Conservation (phyloP, 2,329 filamentous ascomycete genomes). For the Cladosporium sp. region DNA sequence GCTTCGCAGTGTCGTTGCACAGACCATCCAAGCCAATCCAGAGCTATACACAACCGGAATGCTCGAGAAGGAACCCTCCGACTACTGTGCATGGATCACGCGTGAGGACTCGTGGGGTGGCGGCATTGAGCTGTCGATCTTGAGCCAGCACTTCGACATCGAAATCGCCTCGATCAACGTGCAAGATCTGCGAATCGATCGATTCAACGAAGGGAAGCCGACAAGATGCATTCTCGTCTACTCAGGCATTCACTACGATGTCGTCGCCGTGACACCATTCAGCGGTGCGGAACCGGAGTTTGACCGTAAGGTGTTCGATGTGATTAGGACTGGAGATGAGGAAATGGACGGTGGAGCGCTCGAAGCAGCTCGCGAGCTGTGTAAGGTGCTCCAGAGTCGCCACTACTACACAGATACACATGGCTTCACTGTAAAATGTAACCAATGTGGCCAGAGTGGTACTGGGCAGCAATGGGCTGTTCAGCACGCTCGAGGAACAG, state of each 20-base stretch:
- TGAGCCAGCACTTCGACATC: constrained; percentile 78
- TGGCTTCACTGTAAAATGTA: constrained; percentile 73
- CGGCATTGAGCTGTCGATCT: constrained; percentile 79
- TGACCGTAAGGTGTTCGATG: constrained; percentile 71
- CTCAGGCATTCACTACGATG: constrained; percentile 90
- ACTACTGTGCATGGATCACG: constrained; percentile 79
- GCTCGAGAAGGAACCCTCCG: constrained; percentile 62
- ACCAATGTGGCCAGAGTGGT: constrained; percentile 64
- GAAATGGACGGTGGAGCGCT: constrained; percentile 49
- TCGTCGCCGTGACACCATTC: constrained; percentile 68
- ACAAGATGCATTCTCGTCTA: constrained; percentile 78
- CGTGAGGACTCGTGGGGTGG: constrained; percentile 83
- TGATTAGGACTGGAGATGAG: constrained; percentile 31
- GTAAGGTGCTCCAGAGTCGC: constrained; percentile 57
- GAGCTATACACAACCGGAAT: constrained; percentile 71
- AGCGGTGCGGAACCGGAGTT: constrained; percentile 63
- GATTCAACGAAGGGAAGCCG: constrained; percentile 69
- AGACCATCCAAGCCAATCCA: constrained; percentile 69
- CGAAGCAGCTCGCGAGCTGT: constrained; percentile 54
- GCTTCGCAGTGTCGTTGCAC: constrained; percentile 71
- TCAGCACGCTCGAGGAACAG: constrained; percentile 57
- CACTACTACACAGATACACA: constrained; percentile 89
- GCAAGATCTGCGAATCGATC: constrained; percentile 60
- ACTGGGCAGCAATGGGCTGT: constrained; percentile 60
- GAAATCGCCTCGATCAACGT: constrained; percentile 86